Percentiles rank a stretch among this genome's conserved stretches.
Conservation (phyloP, 176 grass and related monocot species). For the Cenchrus americanus region DNA sequence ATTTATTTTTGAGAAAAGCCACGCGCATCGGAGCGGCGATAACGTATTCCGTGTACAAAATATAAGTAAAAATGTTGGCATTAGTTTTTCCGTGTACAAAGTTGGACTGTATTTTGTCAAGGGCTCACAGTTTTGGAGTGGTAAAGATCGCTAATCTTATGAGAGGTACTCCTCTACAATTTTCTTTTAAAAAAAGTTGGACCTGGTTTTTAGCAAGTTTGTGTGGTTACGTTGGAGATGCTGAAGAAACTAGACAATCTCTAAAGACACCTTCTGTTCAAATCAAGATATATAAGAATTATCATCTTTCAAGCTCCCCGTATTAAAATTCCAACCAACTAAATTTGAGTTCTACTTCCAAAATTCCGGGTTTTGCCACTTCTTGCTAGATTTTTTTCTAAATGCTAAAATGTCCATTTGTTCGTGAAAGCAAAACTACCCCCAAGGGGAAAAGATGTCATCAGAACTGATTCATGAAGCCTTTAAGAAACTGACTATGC, state of each 20-base stretch:
- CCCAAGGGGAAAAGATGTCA: background rate
- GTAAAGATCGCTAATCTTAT: no score
- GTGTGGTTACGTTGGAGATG: background rate
- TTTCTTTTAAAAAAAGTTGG: background rate
- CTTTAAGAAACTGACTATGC: background rate
- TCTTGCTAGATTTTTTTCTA: background rate
- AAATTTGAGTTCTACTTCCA: background rate
- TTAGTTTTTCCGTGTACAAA: background rate
- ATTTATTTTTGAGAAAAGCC: constrained; percentile 32
- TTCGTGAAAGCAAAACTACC: background rate
- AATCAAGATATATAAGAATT: background rate
- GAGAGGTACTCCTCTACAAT: no score
- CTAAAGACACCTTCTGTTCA: background rate
- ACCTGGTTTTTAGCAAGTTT: background rate
- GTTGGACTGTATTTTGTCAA: background rate
- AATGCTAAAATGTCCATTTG: no score
- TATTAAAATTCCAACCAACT: background rate
- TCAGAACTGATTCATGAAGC: background rate
- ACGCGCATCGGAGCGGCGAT: background rate
- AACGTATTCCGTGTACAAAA: constrained; percentile 1
- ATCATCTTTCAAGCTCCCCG: background rate
- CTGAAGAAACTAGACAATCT: background rate
- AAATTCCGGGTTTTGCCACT: background rate
- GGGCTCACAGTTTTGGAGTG: no score
- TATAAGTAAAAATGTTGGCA: background rate